Evolutionary conservation across 768 basidiomycete genomes (phyloP), one percentile per base, ranked within the genome.

Genomic region (Lentinula guzmanii): DNA sequence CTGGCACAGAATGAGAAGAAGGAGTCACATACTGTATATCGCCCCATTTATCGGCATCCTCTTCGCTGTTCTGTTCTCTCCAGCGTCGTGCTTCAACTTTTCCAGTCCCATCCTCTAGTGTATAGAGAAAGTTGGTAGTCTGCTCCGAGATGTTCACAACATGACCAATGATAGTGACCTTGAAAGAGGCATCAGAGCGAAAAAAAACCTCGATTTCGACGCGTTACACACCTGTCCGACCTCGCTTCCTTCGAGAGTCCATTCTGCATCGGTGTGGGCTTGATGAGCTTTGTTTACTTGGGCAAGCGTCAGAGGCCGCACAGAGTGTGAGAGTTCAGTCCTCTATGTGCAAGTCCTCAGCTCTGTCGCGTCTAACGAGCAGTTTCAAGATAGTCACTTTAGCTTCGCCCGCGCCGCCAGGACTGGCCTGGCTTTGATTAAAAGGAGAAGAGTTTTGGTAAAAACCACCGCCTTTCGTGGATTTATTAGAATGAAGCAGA

Each of bases 41-140:
- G 51, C 75, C 75, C 72, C 75, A 77, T 58, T 78, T 76, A 5
- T 77, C 76, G 1, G 76, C 76, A 35, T 86, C 84, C 4, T 86
- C 86, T 31, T 83, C 83, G 52, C 72, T 73, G 39, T 77, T 78
- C 10, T 85, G 78, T 66, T 94, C 92, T 9, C 87, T 76, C 95
- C 96, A 98, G 64, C 87, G 87, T 24, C 90, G 84, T 24, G 86
- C 88, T 67, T 92, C 90, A 18, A 90, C 83, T 46, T 74, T 75
- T 21, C 89, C 93, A 2, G 91, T 91, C 11, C 95, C 93, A 70
- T 99, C 96, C 62, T 95, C 90, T 4, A 99, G 76, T 61, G 76
- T 73, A 69, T 93, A 93, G 39, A 87, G 84, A 61, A 82, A 83
- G 66, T 95, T 94, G 2, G 95, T 98, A 2, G 91, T 80, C 63